These are phyloP conservation scores for Metarhizium robertsii DNA, from an alignment of 2,329 filamentous ascomycete genomes.

Conservation along the genomic window DNA sequence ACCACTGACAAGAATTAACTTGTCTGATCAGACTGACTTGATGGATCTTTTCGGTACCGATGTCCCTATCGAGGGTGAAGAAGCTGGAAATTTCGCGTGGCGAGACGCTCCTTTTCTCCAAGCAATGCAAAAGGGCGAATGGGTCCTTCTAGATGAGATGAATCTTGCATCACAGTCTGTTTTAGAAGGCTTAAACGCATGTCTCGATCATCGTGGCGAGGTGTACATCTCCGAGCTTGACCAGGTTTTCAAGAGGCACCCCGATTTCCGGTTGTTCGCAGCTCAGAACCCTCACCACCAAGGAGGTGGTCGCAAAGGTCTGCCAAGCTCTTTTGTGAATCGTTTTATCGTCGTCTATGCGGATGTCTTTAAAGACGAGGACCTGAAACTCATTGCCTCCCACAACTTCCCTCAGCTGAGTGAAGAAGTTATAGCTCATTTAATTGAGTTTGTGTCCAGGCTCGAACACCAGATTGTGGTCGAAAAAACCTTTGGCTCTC, in stretches of 20 bases:
- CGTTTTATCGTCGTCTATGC: conserved; percentile 97
- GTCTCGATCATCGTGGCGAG: conserved; percentile 90
- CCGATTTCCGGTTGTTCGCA: conserved; percentile 87
- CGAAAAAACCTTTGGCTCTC: conserved; percentile 46
- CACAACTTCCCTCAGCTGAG: conserved; percentile 63
- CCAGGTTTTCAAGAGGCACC: conserved; percentile 84
- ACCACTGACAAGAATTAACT: conserved; percentile 84
- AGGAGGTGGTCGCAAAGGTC: conserved; percentile 86
- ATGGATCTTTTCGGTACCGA: conserved; percentile 98
- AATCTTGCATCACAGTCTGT: conserved; percentile 96
- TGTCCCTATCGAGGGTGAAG: conserved; percentile 86
- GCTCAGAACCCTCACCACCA: conserved; percentile 98
- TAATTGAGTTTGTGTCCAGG: conserved; percentile 74
- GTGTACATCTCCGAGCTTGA: conserved; percentile 94
- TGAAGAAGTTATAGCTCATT: conserved; percentile 46
- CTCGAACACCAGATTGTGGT: conserved; percentile 64
- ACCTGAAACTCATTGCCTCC: conserved; percentile 72
- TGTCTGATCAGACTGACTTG: conserved; percentile 95
- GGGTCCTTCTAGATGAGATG: conserved; percentile 98
- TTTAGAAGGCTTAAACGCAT: conserved; percentile 90
- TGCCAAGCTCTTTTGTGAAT: conserved; percentile 94
- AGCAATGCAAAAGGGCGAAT: conserved; percentile 93
- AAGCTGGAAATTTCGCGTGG: conserved; percentile 88
- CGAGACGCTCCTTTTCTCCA: conserved; percentile 89
- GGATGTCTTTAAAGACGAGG: conserved; percentile 73